Evolutionary conservation across 139 green algal genomes (phyloP), one percentile per base, ranked within the genome.

Genomic region (Coelastrella sp.): DNA sequence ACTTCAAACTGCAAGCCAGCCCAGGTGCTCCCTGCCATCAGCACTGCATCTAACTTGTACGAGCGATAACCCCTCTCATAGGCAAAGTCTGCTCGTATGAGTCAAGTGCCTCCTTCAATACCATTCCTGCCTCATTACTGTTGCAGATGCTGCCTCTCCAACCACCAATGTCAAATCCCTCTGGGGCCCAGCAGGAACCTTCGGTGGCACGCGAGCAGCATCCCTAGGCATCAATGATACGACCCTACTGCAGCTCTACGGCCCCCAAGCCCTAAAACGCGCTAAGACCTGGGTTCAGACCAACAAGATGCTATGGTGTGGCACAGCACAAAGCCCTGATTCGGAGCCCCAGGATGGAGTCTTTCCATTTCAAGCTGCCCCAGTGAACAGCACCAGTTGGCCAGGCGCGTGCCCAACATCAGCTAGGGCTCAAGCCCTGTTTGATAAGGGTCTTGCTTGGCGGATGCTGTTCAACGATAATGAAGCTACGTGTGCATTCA

Each of bases 291-390:
- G 71, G 71, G 71, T 77, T 11, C 71, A 77, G 71, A 77, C n/a
- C 5, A 77, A 77, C 16, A 77, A 77, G 71, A 77, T 77, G 71
- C 71, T 77, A 7, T 77, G 71, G 71, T 77, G 71, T 77, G 71
- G 71, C 20, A 23, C 17, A 47, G 71, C 14, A 4, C 6, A 16
- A 22, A 77, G 23, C 71, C 71, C 71, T 77, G 71, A 77, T 19
- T 47, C 2, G 17, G 71, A 77, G 71, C 71, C 71, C 7, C 20
- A 77, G 17, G 71, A 77, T 10, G 71, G 71, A 7, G 71, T 77
- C 14, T 77, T 77, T 77, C 71, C 71, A 7, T 77, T 77, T 77
- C 16, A 22, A 77, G 71, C 71, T 23, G 71, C 71, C n/a, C 71
- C 71, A 20, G 23, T 19, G 23, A 77, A 77, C 71, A 77, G 71